phyloP scores from a whole-genome alignment of 352 stramenopile genomes.

The Nothophytophthora sp. region DNA sequence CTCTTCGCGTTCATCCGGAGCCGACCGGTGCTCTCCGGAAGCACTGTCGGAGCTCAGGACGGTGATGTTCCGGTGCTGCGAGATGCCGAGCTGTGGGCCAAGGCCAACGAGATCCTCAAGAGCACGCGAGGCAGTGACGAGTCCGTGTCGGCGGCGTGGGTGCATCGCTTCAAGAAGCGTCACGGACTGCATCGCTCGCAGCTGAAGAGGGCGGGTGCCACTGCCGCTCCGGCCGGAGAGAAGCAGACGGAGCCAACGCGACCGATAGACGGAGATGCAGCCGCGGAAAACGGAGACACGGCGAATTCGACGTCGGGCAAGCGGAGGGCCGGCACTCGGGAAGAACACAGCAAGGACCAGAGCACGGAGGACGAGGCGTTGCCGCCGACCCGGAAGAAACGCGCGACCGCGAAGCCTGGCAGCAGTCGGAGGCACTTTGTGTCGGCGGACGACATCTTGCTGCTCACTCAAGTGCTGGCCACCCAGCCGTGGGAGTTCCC shows the following conservation, averaged over 20 bases:
- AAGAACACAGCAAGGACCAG: neutral
- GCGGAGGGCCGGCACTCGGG: neutral
- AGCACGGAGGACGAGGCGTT: conserved; percentile 1
- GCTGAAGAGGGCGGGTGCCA: neutral
- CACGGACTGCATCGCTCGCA: conserved; percentile 5
- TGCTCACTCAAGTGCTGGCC: conserved; percentile 30
- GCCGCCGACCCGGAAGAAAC: neutral
- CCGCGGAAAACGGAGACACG: neutral
- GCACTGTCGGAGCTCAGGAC: conserved; percentile 4
- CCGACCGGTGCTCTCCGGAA: neutral
- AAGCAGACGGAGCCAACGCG: too few species aligned
- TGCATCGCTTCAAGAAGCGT: conserved; percentile 29
- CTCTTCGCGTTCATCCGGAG: conserved; percentile 16
- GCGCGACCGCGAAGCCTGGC: neutral
- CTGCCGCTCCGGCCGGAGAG: too few species aligned
- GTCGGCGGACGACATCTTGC: conserved; percentile 32
- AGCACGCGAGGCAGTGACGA: conserved; percentile 18
- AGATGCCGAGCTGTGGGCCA: conserved; percentile 29
- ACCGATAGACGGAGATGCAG: neutral
- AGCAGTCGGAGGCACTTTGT: conserved; percentile 32
- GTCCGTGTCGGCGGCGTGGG: conserved; percentile 30
- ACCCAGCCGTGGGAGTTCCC: conserved; percentile 31
- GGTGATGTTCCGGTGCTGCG: conserved; percentile 7
- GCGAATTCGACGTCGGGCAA: neutral
- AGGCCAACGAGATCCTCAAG: conserved; percentile 38